Base-by-base conservation (phyloP, 1,139 yeast species). In the Geotrichum histeridarum region DNA sequence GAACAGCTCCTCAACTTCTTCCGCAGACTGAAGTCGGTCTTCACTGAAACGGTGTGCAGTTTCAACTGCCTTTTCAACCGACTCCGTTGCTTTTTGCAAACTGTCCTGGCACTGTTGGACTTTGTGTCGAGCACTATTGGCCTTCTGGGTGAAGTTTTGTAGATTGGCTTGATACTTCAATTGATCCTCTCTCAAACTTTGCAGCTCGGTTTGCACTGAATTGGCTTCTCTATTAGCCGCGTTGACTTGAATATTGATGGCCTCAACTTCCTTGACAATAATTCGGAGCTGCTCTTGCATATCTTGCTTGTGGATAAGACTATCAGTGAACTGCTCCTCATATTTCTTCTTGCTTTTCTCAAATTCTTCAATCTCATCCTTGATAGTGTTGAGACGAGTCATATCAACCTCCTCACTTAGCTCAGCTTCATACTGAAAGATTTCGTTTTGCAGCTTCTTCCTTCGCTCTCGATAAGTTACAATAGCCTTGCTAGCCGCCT, bases 391-490 rank as follows among this genome's bases (percentile, higher is more conserved):
- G 11, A 44, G 44, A 14, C 46, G 38, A 7, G 54, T 17, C 17
- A 42, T 44, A 22, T 55, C 57, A 17, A 52, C 42, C 42, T 55
- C 57, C 46, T 52, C 55, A 12, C 44, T 27, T 3, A 55, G 42
- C 8, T 52, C 46, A 4, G 50, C 55, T n/a, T 64, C 58, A 8
- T 71, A 44, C 11, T 62, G 69, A 5, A 61, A 62, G 15, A 71
- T 44, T 35, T 66, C 62, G 33, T 54, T 59, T 14, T 49, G 54
- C 15, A 53, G 30, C 57, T 46, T 43, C 36, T 51, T 50, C 9
- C 43, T 50, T 36, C 48, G 43, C 7, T 53, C 42, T 22, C 42
- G 17, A 42, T 49, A 41, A 4, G 33, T 15, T 5, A 18, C 30
- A 17, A 51, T 14, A 56, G 59, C 51, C 60, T 54, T 36, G 56